Conservation (phyloP, 192 early-diverging fungal species). For the Geranomyces michiganensis region DNA sequence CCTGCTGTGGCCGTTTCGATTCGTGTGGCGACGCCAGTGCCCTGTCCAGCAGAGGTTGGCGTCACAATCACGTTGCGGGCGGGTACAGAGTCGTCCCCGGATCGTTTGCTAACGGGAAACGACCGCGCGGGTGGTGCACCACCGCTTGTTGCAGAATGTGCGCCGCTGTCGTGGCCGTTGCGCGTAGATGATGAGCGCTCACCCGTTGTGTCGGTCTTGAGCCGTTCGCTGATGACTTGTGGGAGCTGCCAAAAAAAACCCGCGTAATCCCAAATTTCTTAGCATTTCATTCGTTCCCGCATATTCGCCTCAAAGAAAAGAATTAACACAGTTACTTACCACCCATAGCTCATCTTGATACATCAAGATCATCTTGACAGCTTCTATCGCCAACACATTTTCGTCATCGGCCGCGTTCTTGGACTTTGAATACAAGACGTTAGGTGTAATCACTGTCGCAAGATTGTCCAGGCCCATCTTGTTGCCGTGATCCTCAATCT, state of each 20-base stretch:
- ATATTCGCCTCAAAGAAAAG: background rate
- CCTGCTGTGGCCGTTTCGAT: conserved; percentile 22
- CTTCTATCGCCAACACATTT: conserved; percentile 44
- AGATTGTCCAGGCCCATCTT: conserved; percentile 93
- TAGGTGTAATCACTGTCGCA: conserved; percentile 93
- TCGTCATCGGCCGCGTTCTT: conserved; percentile 63
- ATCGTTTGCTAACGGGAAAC: conserved; percentile 3
- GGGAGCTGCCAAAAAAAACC: conserved; percentile 25
- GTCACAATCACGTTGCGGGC: conserved; percentile 27
- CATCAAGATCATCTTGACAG: conserved; percentile 44
- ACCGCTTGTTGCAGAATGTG: conserved; percentile 8
- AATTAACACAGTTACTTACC: conserved; percentile 30
- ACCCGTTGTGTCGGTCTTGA: conserved; percentile 13
- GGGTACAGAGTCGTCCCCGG: conserved; percentile 1
- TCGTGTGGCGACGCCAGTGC: conserved; percentile 8
- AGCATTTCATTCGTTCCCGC: background rate
- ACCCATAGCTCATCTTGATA: conserved; percentile 53
- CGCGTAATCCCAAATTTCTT: background rate
- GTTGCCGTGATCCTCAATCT: conserved; percentile 59
- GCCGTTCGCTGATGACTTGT: conserved; percentile 3
- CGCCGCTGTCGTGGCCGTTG: background rate
- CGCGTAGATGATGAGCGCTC: background rate
- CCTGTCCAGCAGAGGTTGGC: conserved; percentile 16
- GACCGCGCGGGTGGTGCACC: background rate
- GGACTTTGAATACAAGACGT: conserved; percentile 83